These are phyloP conservation scores for Ustilago tritici DNA, from an alignment of 1,284 basidiomycete species.

Conservation along the genomic window DNA sequence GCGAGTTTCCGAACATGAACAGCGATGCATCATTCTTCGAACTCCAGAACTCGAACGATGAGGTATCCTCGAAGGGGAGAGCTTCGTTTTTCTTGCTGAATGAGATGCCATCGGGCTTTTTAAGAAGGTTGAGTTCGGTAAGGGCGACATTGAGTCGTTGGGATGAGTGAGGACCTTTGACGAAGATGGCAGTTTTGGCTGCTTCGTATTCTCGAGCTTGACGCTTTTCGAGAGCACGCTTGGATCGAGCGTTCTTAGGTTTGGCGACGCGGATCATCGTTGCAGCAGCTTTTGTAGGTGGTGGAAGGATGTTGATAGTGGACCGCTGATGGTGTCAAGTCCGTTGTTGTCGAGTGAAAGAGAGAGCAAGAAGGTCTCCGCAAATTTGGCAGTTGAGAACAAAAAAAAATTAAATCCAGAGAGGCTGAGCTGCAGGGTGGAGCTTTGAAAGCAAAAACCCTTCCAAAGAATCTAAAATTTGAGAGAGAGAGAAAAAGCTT, in stretches of 20 bases:
- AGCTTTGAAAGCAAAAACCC: background rate
- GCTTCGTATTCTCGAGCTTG: slow-evolving; percentile 88
- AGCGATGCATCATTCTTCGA: slow-evolving; percentile 93
- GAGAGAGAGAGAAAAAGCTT: background rate
- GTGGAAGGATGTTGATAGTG: background rate
- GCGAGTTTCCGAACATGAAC: slow-evolving; percentile 90
- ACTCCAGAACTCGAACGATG: slow-evolving; percentile 90
- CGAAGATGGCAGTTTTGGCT: slow-evolving; percentile 85
- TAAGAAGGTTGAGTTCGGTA: slow-evolving; percentile 75
- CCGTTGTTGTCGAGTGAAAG: background rate
- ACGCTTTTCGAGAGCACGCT: slow-evolving; percentile 87
- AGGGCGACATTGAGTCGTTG: slow-evolving; percentile 83
- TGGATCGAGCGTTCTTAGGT: slow-evolving; percentile 97
- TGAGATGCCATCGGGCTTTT: slow-evolving; percentile 78
- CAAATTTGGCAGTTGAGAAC: background rate
- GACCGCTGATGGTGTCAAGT: background rate
- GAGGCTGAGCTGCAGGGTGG: slow-evolving; percentile 6
- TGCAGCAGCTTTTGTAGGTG: background rate
- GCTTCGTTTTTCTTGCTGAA: slow-evolving; percentile 96
- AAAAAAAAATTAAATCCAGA: slow-evolving; percentile 10
- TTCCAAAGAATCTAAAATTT: slow-evolving; percentile 13
- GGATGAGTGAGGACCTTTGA: slow-evolving; percentile 86
- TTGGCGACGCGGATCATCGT: slow-evolving; percentile 73
- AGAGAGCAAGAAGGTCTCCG: background rate
- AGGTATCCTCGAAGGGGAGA: slow-evolving; percentile 85